Percentiles rank a stretch among this genome's conserved stretches.
Evolutionary conservation across 805 yeast genomes (phyloP).

Genomic region (Lipomyces anomalus): DNA sequence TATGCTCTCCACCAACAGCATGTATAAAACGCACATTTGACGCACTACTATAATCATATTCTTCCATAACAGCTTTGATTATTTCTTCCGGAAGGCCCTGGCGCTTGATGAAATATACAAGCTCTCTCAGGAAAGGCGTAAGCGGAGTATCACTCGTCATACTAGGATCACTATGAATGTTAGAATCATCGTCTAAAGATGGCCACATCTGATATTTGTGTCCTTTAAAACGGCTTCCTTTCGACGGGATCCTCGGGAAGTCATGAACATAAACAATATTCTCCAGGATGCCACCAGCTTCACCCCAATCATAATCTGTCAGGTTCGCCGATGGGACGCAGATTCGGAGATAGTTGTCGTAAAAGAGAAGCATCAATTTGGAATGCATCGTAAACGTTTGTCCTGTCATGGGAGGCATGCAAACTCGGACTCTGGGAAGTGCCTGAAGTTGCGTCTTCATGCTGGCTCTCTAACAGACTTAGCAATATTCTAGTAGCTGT

Average conservation of each 20-base stretch:
- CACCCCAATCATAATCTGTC: conserved; percentile 29
- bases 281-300: conserved; percentile 24
- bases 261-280: conserved; percentile 25
- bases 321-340: conserved; percentile 27
- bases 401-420: conserved; percentile 22
- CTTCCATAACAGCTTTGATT: conserved; percentile 8
- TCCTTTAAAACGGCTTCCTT: neutral
- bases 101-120: conserved; percentile 18
- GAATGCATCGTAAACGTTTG: conserved; percentile 24
- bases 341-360: conserved; percentile 21
- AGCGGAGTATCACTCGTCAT: neutral
- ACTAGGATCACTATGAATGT: neutral
- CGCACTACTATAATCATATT: conserved; percentile 18
- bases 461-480: too few relatives aligned
- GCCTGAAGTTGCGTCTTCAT: neutral
- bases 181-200: neutral
- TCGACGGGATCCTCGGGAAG: conserved; percentile 9
- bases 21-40: conserved; percentile 26
- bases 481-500: too few relatives aligned
- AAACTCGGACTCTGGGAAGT: conserved; percentile 14
- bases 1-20: conserved; percentile 24
- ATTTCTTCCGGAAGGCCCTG: conserved; percentile 21
- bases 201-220: too few relatives aligned
- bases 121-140: conserved; percentile 19
- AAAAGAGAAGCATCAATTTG: conserved; percentile 25